These are phyloP conservation scores for Mentha longifolia DNA, from an alignment of 257 asterid species.

Conservation along the genomic window DNA sequence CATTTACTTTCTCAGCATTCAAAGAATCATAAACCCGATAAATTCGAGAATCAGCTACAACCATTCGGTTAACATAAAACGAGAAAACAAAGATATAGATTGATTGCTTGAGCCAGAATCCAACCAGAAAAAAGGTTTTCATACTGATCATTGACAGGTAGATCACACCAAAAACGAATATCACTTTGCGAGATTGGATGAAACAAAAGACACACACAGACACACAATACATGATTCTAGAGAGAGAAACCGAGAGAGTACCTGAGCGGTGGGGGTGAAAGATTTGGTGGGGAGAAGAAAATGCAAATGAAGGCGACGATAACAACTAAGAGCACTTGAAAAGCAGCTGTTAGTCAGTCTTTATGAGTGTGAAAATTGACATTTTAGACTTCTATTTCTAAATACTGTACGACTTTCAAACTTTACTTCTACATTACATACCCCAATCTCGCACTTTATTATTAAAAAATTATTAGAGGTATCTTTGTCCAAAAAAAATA, in stretches of 20 bases:
- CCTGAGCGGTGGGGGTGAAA: background rate
- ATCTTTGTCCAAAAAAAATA: too few species aligned
- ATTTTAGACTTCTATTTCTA: background rate
- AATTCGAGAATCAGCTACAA: constrained; percentile 17
- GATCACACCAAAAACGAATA: constrained; percentile 14
- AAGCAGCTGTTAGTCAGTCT: constrained; percentile 4
- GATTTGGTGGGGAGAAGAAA: constrained; percentile 19
- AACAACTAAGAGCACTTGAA: background rate
- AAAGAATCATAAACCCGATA: constrained; percentile 8
- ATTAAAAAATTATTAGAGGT: too few species aligned
- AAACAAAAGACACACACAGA: background rate
- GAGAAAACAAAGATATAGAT: background rate
- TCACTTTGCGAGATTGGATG: background rate
- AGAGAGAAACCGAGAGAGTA: constrained; percentile 2
- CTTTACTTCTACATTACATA: too few species aligned
- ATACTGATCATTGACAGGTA: constrained; percentile 5
- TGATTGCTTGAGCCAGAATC: background rate
- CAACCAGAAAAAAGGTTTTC: too few species aligned
- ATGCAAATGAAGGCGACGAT: constrained; percentile 29
- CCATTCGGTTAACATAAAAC: background rate
- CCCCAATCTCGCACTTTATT: too few species aligned
- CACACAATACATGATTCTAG: background rate
- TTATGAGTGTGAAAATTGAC: constrained; percentile 15
- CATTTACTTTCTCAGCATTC: background rate
- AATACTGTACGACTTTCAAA: too few species aligned